A percentile compares a stretch with the other conserved stretches of the same genome.
Evolutionary conservation across 1,284 basidiomycete species (phyloP).

Genomic region (Stygiomarasmius scandens): DNA sequence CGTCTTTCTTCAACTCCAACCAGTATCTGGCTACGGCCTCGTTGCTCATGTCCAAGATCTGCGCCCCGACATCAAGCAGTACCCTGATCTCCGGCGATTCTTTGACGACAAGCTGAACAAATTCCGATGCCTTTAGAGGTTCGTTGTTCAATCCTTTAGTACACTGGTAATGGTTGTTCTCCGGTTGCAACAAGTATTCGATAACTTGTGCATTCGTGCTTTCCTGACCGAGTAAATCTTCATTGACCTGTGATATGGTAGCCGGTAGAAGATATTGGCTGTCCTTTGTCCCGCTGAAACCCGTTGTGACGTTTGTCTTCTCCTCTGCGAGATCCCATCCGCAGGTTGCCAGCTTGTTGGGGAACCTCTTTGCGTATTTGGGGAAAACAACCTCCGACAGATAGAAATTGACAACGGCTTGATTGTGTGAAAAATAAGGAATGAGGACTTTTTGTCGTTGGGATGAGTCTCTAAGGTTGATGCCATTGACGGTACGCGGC

Average conservation of each 20-base stretch:
- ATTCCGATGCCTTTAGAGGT: no score
- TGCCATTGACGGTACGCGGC: slow-evolving; percentile 35
- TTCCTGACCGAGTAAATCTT: slow-evolving; percentile 41
- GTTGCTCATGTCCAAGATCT: no score
- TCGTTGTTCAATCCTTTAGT: no score
- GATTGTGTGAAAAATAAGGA: slow-evolving; percentile 36
- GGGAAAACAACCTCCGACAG: slow-evolving; percentile 51
- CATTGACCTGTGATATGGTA: slow-evolving; percentile 36
- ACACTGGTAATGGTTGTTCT: slow-evolving; percentile 44
- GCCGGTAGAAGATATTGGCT: no score
- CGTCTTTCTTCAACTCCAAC: no score
- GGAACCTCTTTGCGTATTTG: slow-evolving; percentile 51
- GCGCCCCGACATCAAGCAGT: no score
- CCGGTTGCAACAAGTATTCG: slow-evolving; percentile 41
- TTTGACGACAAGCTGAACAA: no score
- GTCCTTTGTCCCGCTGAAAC: slow-evolving; percentile 64
- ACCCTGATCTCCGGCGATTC: no score
- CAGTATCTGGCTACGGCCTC: no score
- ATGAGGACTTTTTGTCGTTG: slow-evolving; percentile 28
- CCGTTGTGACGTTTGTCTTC: slow-evolving; percentile 41
- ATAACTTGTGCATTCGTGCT: slow-evolving; percentile 55
- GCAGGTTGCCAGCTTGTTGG: slow-evolving; percentile 47
- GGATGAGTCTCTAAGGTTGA: slow-evolving; percentile 45
- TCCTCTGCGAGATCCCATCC: slow-evolving; percentile 55
- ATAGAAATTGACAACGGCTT: slow-evolving; percentile 51